phyloP scores from a whole-genome alignment of 495 filamentous ascomycete genomes.

The Friedmanniomyces simplex region DNA sequence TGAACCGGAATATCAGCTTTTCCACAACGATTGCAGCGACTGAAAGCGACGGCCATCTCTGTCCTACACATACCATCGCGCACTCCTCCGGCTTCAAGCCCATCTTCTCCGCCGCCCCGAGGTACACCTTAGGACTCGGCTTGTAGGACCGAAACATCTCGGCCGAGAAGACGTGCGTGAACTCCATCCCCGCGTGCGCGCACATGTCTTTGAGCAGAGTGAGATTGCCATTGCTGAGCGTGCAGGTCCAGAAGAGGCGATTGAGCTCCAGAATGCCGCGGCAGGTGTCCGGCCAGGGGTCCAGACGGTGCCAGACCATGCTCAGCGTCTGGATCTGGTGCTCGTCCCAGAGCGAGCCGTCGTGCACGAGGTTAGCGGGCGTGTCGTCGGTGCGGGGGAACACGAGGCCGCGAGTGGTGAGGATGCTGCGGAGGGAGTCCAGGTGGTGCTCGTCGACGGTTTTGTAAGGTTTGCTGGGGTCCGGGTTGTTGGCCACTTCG shows the following conservation, averaged over 20 bases:
- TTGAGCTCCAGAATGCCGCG: conserved; percentile 47
- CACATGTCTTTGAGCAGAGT: conserved; percentile 54
- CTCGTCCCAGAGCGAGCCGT: conserved; percentile 49
- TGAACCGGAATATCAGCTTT: too few species aligned
- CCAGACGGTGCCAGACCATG: conserved; percentile 58
- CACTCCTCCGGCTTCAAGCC: conserved; percentile 50
- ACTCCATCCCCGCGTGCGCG: conserved; percentile 46
- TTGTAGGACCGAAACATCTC: conserved; percentile 73
- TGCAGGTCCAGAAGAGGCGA: conserved; percentile 46
- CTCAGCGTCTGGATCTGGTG: conserved; percentile 47
- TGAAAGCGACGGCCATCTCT: background rate
- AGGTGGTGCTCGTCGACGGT: conserved; percentile 56
- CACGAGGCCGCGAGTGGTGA: conserved; percentile 29
- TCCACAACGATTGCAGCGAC: too few species aligned
- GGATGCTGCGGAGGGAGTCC: conserved; percentile 41
- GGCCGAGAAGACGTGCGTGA: conserved; percentile 49
- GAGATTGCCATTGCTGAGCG: conserved; percentile 68
- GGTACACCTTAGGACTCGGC: conserved; percentile 56
- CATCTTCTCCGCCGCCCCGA: conserved; percentile 51
- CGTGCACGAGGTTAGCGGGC: conserved; percentile 13
- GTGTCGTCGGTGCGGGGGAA: conserved; percentile 9
- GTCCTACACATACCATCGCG: conserved; percentile 61
- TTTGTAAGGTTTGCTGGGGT: conserved; percentile 32
- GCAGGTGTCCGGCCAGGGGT: conserved; percentile 57
- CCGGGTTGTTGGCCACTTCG: conserved; percentile 29